Evolutionary conservation across 345 rosid genomes (phyloP).

Genomic region (Citrus hindsii): DNA sequence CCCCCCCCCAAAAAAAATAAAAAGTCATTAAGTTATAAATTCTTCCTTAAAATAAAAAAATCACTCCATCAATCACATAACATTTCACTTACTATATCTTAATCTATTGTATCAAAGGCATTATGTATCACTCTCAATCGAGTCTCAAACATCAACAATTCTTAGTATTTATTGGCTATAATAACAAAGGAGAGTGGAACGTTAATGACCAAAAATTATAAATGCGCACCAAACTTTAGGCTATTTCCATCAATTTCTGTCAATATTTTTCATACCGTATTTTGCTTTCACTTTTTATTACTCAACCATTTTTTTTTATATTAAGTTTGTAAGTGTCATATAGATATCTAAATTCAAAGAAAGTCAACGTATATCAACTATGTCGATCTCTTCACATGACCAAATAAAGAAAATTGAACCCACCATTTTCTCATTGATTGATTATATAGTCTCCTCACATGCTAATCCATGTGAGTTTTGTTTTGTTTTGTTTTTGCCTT

Average conservation of each 20-base stretch:
- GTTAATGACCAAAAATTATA: neutral
- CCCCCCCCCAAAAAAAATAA: too few relatives aligned
- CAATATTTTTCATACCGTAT: neutral
- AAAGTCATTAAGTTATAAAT: too few relatives aligned
- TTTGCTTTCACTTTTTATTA: neutral
- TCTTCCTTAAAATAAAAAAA: too few relatives aligned
- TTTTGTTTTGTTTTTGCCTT: neutral
- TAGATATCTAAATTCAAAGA: too few relatives aligned
- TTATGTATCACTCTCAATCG: too few relatives aligned
- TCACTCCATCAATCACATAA: too few relatives aligned
- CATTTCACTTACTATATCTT: too few relatives aligned
- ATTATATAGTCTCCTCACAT: neutral
- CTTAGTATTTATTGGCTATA: too few relatives aligned
- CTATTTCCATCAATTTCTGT: neutral
- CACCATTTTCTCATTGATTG: slow-evolving; percentile 6
- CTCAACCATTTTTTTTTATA: neutral
- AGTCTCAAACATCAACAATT: too few relatives aligned
- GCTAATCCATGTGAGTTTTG: slow-evolving; percentile 7
- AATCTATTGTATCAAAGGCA: too few relatives aligned
- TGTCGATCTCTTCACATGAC: slow-evolving; percentile 5
- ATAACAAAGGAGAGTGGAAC: neutral
- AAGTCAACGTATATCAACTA: neutral
- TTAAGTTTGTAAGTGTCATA: neutral
- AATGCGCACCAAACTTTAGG: neutral
- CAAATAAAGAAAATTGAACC: slow-evolving; percentile 9